Conservation (phyloP, 169 alveolate genomes). For the Plasmodium cynomolgi region DNA sequence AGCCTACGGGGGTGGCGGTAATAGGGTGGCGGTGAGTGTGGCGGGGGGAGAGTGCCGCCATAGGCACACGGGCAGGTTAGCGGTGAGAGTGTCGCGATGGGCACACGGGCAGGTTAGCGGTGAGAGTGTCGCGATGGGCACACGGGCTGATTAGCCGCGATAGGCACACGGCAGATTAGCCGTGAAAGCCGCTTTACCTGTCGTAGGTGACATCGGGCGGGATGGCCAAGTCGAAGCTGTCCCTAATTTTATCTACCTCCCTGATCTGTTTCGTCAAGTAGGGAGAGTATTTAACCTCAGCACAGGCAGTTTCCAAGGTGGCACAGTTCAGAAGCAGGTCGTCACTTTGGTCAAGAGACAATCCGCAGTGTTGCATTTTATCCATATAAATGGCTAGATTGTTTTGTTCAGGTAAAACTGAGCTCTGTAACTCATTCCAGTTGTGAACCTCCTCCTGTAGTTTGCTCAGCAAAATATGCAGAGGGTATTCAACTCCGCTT, state of each 20-base stretch:
- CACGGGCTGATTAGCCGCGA: neutral
- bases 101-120: neutral
- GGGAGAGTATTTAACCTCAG: constrained; percentile 80
- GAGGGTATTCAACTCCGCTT: constrained; percentile 63
- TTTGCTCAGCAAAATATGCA: constrained; percentile 16
- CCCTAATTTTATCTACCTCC: constrained; percentile 76
- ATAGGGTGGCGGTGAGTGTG: neutral
- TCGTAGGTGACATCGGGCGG: constrained; percentile 77
- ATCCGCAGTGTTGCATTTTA: neutral
- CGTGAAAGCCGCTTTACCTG: constrained; percentile 58
- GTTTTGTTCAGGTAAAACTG: neutral
- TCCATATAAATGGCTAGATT: constrained; percentile 5
- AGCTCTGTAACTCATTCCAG: neutral
- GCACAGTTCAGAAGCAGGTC: constrained; percentile 30
- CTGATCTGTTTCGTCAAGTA: constrained; percentile 76
- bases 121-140: neutral
- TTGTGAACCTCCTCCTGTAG: constrained; percentile 5
- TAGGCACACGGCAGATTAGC: neutral
- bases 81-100: neutral
- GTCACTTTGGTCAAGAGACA: neutral
- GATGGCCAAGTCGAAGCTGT: constrained; percentile 74
- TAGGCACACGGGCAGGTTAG: neutral
- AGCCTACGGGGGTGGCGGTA: neutral
- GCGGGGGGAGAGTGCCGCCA: neutral
- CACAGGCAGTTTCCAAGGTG: constrained; percentile 77